Conservation (phyloP, 2,329 filamentous ascomycete genomes). For the Monilinia vaccinii-corymbosi region DNA sequence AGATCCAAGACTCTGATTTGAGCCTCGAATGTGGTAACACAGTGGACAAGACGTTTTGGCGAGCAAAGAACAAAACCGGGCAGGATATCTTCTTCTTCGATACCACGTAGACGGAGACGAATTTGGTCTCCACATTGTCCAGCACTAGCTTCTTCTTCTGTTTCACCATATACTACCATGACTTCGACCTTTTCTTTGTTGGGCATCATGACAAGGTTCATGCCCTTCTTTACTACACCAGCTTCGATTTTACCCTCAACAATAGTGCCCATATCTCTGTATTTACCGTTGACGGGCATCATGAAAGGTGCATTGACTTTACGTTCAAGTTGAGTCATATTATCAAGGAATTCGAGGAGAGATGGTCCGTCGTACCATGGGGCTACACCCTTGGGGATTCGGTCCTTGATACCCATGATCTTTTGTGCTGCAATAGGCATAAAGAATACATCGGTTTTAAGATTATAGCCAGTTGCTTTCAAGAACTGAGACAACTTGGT, state of each 20-base stretch:
- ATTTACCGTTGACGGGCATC: conserved; percentile 97
- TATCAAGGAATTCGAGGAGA: conserved; percentile 89
- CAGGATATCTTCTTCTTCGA: conserved; percentile 94
- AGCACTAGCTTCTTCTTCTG: conserved; percentile 77
- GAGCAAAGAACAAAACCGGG: conserved; percentile 96
- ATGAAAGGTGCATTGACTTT: conserved; percentile 98
- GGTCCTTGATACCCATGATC: conserved; percentile 77
- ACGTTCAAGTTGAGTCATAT: conserved; percentile 85
- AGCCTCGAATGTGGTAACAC: conserved; percentile 81
- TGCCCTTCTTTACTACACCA: conserved; percentile 85
- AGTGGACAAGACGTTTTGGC: conserved; percentile 86
- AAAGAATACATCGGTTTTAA: conserved; percentile 86
- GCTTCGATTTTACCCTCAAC: conserved; percentile 96
- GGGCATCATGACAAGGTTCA: conserved; percentile 87
- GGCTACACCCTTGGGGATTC: conserved; percentile 65
- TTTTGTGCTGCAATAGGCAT: conserved; percentile 94
- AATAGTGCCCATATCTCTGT: conserved; percentile 95
- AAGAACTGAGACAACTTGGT: conserved; percentile 81
- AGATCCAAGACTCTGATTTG: conserved; percentile 93
- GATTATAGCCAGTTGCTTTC: conserved; percentile 87
- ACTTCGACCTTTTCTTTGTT: conserved; percentile 76
- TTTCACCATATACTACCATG: conserved; percentile 84
- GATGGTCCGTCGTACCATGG: conserved; percentile 87
- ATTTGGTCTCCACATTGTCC: conserved; percentile 93
- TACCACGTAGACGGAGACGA: conserved; percentile 80